Conservation (phyloP, 2,329 filamentous ascomycete species). For the Pseudogymnoascus sp. region DNA sequence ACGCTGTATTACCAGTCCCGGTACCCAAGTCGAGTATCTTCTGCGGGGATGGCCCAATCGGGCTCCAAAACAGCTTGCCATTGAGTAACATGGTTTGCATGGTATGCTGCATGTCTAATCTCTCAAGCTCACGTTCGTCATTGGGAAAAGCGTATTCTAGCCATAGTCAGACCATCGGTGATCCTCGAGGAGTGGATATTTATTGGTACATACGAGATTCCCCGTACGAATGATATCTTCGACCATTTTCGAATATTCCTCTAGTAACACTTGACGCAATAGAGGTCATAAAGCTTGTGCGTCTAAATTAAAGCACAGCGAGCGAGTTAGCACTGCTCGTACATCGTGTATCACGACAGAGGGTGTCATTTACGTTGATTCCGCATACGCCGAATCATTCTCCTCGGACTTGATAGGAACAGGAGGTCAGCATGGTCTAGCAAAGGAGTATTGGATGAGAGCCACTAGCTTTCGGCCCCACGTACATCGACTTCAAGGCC, state of each 20-base stretch:
- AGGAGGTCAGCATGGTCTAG: neutral
- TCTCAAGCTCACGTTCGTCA: constrained; percentile 24
- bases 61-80: neutral
- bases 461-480: neutral
- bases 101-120: neutral
- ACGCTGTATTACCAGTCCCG: constrained; percentile 14
- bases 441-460: neutral
- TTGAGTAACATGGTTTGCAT: constrained; percentile 1
- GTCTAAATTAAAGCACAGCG: neutral
- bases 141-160: constrained; percentile 24
- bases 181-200: neutral
- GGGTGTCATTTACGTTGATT: neutral
- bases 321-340: neutral
- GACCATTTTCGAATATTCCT: constrained; percentile 40
- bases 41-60: constrained; percentile 8
- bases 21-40: constrained; percentile 18
- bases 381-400: neutral
- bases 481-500: neutral
- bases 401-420: neutral
- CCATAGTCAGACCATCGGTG: neutral
- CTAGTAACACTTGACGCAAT: constrained; percentile 38
- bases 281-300: constrained; percentile 18
- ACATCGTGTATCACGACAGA: neutral
- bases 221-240: constrained; percentile 39
- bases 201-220: constrained; percentile 20